These are phyloP conservation scores for Ephemerocybe angulata DNA, from an alignment of 768 basidiomycete species.

Conservation along the genomic window DNA sequence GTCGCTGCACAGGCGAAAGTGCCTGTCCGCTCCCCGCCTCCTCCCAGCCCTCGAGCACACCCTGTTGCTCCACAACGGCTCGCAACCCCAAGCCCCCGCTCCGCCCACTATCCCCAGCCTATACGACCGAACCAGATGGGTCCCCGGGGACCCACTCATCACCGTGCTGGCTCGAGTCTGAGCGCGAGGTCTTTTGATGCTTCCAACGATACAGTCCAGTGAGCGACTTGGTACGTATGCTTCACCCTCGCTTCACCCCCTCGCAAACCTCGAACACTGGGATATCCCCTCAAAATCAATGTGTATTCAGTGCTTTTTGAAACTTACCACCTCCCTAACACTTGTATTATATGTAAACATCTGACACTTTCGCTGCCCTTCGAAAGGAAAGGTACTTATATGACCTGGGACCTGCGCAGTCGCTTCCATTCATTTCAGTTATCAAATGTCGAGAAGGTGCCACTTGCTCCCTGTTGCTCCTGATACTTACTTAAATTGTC, in stretches of 20 bases:
- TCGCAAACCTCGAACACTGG: too few relatives aligned
- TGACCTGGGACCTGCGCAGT: too few relatives aligned
- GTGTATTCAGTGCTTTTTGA: too few relatives aligned
- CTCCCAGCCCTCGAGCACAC: background rate
- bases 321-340: too few relatives aligned
- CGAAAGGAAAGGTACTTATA: too few relatives aligned
- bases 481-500: too few relatives aligned
- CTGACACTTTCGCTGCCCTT: too few relatives aligned
- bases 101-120: background rate
- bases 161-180: background rate
- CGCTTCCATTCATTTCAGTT: too few relatives aligned
- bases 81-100: background rate
- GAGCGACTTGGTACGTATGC: background rate
- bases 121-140: constrained; percentile 1
- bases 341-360: too few relatives aligned
- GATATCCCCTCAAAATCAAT: too few relatives aligned
- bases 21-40: constrained; percentile 5
- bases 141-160: background rate
- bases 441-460: too few relatives aligned
- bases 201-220: background rate
- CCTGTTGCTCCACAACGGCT: background rate
- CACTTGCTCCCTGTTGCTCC: too few relatives aligned
- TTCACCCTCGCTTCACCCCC: background rate
- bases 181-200: background rate
- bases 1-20: constrained; percentile 19